These are phyloP conservation scores for Russula emetica DNA, from an alignment of 768 basidiomycete species.

Conservation along the genomic window DNA sequence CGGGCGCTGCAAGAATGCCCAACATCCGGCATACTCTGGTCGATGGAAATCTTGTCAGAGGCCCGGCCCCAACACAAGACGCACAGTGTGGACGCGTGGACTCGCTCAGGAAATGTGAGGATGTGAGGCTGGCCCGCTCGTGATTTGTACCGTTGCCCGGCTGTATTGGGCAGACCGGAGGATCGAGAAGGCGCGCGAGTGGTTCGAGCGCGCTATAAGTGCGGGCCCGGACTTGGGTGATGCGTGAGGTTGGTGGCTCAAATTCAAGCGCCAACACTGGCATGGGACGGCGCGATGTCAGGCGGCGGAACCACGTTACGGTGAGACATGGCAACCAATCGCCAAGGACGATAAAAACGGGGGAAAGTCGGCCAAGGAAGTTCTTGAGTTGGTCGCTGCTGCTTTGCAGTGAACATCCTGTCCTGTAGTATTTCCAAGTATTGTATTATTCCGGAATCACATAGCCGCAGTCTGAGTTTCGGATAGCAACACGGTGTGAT, in stretches of 20 bases:
- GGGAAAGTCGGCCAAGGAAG: constrained; percentile 60
- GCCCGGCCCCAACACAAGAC: constrained; percentile 84
- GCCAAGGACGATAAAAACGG: constrained; percentile 79
- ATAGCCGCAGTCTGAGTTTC: too few species aligned
- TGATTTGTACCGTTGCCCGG: constrained; percentile 88
- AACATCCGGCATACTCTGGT: constrained; percentile 83
- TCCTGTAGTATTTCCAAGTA: too few species aligned
- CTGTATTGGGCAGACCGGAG: constrained; percentile 96
- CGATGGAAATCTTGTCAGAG: constrained; percentile 89
- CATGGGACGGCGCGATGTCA: constrained; percentile 76
- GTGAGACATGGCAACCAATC: constrained; percentile 73
- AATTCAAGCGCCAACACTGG: constrained; percentile 88
- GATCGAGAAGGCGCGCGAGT: constrained; percentile 89
- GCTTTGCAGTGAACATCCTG: constrained; percentile 33
- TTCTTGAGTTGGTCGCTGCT: constrained; percentile 64
- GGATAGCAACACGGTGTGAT: too few species aligned
- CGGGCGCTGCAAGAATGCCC: constrained; percentile 87
- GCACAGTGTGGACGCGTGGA: constrained; percentile 88
- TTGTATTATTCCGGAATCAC: too few species aligned
- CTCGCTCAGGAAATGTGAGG: constrained; percentile 84
- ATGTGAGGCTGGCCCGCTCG: constrained; percentile 79
- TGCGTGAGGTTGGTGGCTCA: constrained; percentile 96
- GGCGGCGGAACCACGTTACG: constrained; percentile 83
- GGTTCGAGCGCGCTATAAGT: constrained; percentile 83
- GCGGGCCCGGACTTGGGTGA: constrained; percentile 73